Conservation (phyloP, 441 rosid species). For the California macrophylla region DNA sequence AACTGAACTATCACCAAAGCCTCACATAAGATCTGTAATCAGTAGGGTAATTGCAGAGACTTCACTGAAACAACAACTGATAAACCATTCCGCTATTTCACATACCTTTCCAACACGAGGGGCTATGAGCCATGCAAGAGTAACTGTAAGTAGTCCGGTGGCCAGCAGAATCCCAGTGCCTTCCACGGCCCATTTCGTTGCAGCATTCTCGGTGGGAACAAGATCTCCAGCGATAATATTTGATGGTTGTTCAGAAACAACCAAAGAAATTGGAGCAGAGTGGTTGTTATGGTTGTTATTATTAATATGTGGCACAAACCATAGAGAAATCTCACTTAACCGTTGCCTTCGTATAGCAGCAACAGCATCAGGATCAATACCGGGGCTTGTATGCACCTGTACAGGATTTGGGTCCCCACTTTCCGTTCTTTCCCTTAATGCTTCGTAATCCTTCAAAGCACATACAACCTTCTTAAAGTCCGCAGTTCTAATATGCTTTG, state of each 20-base stretch:
- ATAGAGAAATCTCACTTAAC: constrained; percentile 72
- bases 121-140: constrained; percentile 90
- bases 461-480: constrained; percentile 54
- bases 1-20: neutral
- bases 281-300: constrained; percentile 19
- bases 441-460: constrained; percentile 67
- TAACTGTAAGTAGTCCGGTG: constrained; percentile 74
- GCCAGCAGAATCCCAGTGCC: constrained; percentile 89
- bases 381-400: constrained; percentile 33
- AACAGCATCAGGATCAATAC: constrained; percentile 82
- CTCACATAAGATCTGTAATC: neutral
- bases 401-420: constrained; percentile 70
- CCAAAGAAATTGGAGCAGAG: constrained; percentile 39
- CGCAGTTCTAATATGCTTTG: constrained; percentile 42
- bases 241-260: constrained; percentile 50
- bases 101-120: constrained; percentile 89
- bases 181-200: constrained; percentile 89
- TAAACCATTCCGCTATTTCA: neutral
- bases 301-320: constrained; percentile 59
- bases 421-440: constrained; percentile 68
- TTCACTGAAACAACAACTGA: neutral
- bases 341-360: constrained; percentile 84
- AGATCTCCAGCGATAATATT: constrained; percentile 39
- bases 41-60: neutral
- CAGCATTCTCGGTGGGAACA: constrained; percentile 49